phyloP scores from a whole-genome alignment of 225 moss, liverwort and hornwort species.

The Pseudoscleropodium purum region DNA sequence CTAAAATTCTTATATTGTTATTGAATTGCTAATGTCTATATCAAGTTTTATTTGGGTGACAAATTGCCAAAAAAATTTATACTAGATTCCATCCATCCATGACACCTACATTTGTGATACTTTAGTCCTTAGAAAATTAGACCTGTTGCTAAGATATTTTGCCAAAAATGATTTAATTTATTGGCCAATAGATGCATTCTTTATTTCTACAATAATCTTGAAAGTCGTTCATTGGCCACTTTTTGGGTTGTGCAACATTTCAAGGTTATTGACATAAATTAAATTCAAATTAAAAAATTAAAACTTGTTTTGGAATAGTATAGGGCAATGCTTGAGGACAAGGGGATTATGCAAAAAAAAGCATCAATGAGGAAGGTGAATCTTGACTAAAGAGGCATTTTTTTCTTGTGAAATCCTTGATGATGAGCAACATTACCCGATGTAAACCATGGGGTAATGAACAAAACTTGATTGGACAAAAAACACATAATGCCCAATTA shows the following conservation, averaged over 20 bases:
- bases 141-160: background rate
- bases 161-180: background rate
- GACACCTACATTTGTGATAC: background rate
- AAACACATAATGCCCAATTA: background rate
- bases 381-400: fast-evolving
- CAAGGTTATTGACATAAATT: background rate
- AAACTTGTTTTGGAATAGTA: background rate
- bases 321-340: background rate
- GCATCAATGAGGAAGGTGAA: fast-evolving
- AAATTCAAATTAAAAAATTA: too few species aligned
- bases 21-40: fast-evolving
- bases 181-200: background rate
- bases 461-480: background rate
- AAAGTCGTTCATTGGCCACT: background rate
- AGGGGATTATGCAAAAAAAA: too few species aligned
- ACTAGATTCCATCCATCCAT: fast-evolving
- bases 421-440: background rate
- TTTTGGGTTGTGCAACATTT: background rate
- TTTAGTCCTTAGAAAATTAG: background rate
- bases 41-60: too few species aligned
- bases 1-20: background rate
- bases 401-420: fast-evolving
- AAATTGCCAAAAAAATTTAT: background rate
- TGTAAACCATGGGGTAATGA: background rate
- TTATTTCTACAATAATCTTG: background rate